These are phyloP conservation scores for Comarum palustre DNA, from an alignment of 306 rosid species.

Conservation along the genomic window DNA sequence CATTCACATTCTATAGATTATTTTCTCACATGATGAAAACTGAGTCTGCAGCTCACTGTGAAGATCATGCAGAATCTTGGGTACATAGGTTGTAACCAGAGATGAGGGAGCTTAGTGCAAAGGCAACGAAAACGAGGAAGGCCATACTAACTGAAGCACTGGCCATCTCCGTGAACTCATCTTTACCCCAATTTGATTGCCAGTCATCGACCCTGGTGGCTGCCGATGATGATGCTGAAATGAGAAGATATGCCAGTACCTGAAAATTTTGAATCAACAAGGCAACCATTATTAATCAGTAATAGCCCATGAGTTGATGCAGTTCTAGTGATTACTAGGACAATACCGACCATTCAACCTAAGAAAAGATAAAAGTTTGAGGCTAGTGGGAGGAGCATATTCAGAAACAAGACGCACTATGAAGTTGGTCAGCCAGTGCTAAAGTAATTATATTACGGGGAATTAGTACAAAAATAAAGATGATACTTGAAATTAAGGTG, in stretches of 20 bases:
- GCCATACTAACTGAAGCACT: conserved; percentile 82
- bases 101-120: conserved; percentile 79
- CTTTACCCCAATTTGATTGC: conserved; percentile 98
- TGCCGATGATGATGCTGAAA: conserved; percentile 89
- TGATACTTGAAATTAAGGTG: neutral
- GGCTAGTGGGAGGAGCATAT: neutral
- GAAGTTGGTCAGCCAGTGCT: neutral
- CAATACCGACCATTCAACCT: neutral
- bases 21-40: conserved; percentile 20
- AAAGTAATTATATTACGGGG: no score
- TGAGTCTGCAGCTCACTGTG: neutral
- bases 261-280: conserved; percentile 26
- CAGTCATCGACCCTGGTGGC: conserved; percentile 90
- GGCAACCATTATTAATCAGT: conserved; percentile 6
- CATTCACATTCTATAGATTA: conserved; percentile 27
- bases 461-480: no score
- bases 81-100: conserved; percentile 80
- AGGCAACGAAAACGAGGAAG: conserved; percentile 83
- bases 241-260: conserved; percentile 88
- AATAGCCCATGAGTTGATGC: neutral
- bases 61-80: conserved; percentile 32
- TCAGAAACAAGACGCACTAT: neutral
- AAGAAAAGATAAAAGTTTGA: neutral
- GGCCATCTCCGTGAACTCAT: conserved; percentile 88
- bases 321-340: neutral